Conservation (phyloP, 441 rosid genomes). For the Macaranga tanarius region DNA sequence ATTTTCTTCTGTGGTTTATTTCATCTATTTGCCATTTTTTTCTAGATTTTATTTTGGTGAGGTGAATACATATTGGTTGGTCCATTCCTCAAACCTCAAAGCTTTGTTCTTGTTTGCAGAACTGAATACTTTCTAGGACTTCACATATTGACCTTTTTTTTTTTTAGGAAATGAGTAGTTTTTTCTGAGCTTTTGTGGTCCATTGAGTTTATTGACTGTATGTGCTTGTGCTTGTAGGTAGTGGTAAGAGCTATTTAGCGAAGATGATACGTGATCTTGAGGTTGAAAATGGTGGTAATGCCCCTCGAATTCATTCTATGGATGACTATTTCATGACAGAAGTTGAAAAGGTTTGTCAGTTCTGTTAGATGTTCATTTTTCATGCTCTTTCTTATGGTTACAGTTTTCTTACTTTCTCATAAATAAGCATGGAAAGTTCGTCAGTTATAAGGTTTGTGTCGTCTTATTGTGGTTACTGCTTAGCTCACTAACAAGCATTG, state of each 20-base stretch:
- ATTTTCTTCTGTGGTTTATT: not conserved
- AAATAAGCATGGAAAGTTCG: not conserved
- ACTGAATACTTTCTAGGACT: not conserved
- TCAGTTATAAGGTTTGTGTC: not conserved
- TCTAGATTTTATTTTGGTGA: not conserved
- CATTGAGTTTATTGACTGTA: not conserved
- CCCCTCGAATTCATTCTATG: constrained; percentile 95
- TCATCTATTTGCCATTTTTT: not conserved
- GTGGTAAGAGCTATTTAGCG: constrained; percentile 95
- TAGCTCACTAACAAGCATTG: not conserved
- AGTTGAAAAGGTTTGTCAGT: constrained; percentile 73
- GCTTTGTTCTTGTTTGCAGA: not conserved
- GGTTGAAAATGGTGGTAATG: constrained; percentile 81
- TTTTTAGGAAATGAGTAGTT: not conserved
- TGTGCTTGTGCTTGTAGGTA: constrained; percentile 43
- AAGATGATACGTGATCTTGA: constrained; percentile 86
- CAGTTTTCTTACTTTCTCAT: not conserved
- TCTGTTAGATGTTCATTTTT: constrained; percentile 16
- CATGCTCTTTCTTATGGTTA: constrained; percentile 9
- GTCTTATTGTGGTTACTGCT: not conserved
- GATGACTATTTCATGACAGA: constrained; percentile 98
- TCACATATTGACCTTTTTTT: not conserved
- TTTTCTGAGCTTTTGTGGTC: not conserved
- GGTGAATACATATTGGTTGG: not conserved
- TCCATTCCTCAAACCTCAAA: not conserved